Evolutionary conservation across 2,329 filamentous ascomycete genomes (phyloP), one percentile per base, ranked within the genome.

Genomic region (Cordyceps javanica): DNA sequence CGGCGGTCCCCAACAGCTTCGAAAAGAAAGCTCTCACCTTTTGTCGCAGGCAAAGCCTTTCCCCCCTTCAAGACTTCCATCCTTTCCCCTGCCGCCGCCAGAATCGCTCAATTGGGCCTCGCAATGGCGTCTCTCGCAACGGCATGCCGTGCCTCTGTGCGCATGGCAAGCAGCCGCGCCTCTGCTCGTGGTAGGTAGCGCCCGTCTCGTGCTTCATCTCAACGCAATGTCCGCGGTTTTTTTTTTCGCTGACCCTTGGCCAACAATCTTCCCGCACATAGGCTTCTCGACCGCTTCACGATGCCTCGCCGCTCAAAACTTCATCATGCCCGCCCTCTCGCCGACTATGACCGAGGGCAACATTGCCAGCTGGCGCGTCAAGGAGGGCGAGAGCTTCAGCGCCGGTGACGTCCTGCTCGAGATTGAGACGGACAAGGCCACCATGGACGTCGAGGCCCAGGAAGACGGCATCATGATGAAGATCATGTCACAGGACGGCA

Each of bases 311-410:
- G 91, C 90, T 25, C 87, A 91, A 63, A 94, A 92, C 74, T 91
- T 95, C 75, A 89, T 86, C 57, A 96, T 96, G 91, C 91, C 91
- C 26, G 91, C 91, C 41, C 82, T 96, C 62, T 95, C 90, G 61
- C 91, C 91, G 57, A 96, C 91, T 58, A 96, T 96, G 91, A 96
- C 90, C 61, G 91, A 96, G 74, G 91, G 91, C 61, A 94, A 91
- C 73, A 95, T 96, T 68, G 82, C 89, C 49, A 83, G 75, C 61
- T 96, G 91, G 91, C 88, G 86, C 72, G 82, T 95, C 67, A 93
- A 93, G 73, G 91, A 95, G 76, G 91, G 90, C 69, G 89, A 94
- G 65, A 81, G 83, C 53, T 96, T 91, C 73, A 79, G 82, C 51
- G 88, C 90, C 59, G 91, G 91, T 64, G 91, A 96, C 72, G 90